A percentile compares a stretch with the other conserved stretches of the same genome.
Evolutionary conservation across 2,329 filamentous ascomycete species (phyloP).

Genomic region (Pleomassaria siparia): DNA sequence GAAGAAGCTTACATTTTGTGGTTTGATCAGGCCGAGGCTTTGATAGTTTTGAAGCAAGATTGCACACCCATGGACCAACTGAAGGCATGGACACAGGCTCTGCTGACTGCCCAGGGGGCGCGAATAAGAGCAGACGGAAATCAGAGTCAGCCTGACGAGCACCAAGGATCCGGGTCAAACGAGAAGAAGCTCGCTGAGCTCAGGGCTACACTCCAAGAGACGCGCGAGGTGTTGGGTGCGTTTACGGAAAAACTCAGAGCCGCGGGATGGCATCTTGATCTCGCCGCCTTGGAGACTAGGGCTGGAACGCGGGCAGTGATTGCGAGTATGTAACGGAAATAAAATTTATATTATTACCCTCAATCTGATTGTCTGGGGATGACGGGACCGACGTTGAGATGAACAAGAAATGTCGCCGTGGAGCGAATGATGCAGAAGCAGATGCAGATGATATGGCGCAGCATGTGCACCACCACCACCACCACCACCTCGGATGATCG

Average conservation of each 20-base stretch:
- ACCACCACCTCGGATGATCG: constrained; percentile 9
- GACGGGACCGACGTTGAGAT: constrained; percentile 1
- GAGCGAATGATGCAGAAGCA: too few relatives aligned
- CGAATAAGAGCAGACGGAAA: constrained; percentile 5
- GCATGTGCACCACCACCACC: neutral
- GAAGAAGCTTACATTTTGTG: constrained; percentile 64
- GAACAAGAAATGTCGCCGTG: neutral
- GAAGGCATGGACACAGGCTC: constrained; percentile 64
- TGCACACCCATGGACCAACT: constrained; percentile 55
- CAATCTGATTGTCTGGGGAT: neutral
- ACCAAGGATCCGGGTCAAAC: constrained; percentile 8
- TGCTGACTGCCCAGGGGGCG: constrained; percentile 48
- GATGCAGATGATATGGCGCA: neutral
- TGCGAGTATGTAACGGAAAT: constrained; percentile 9
- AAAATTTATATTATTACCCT: neutral
- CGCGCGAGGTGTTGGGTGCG: constrained; percentile 48
- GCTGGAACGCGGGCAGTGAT: constrained; percentile 47
- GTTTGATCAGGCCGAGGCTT: constrained; percentile 51
- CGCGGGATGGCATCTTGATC: constrained; percentile 67
- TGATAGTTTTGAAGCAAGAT: constrained; percentile 66
- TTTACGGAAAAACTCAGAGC: constrained; percentile 46
- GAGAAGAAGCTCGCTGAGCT: constrained; percentile 47
- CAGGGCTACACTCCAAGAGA: constrained; percentile 42
- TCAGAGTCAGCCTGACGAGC: constrained; percentile 16
- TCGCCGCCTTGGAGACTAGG: constrained; percentile 66